Base-by-base conservation (phyloP, 108 stramenopile species). In the Fragilariopsis cylindrus region DNA sequence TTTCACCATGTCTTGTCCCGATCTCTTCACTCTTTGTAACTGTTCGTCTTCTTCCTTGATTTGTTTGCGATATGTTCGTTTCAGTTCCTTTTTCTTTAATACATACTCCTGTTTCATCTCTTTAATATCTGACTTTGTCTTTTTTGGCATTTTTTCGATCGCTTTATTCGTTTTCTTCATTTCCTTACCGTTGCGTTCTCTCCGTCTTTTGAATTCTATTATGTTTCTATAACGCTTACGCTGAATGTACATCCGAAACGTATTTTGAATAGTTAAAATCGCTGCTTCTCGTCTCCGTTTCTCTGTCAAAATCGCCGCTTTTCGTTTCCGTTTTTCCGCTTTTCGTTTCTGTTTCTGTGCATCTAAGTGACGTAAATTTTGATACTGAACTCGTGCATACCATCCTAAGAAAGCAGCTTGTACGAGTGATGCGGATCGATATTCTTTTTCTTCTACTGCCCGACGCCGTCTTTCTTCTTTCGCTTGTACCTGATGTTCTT, bases 91-190 rank as follows among this genome's bases (percentile, higher is more conserved):
- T 57, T 78, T 78, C 43, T 67, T 78, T 6, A 66, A 55, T 30
- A 40, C 65, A 43, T 78, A 48, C 40, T 72, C 77, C 45, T 78
- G 72, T 62, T 78, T 78, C 65, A 72, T 46, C 11, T 57, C 69
- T 68, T 77, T 77, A 57, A 77, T 54, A 43, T 67, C 71, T 6
- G 71, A 5, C 49, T 72, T 72, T 40, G 72, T 72, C 18, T 66
- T 47, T 54, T 78, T 78, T 2, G 77, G 71, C 47, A 72, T 66
- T 2, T 72, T 72, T 21, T 57, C 47, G 13, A 78, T 43, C 19
- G 13, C 19, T 21, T 73, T 78, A 49, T 65, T 44, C 11, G 72
- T 78, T 39, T 39, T 44, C 6, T 78, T 78, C 57, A 78, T 78
- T 67, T 73, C 65, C 56, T 72, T 72, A 49, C 58, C 40, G 52